Evolutionary conservation across 352 stramenopile genomes (phyloP).

Genomic region (Phytophthora lateralis): DNA sequence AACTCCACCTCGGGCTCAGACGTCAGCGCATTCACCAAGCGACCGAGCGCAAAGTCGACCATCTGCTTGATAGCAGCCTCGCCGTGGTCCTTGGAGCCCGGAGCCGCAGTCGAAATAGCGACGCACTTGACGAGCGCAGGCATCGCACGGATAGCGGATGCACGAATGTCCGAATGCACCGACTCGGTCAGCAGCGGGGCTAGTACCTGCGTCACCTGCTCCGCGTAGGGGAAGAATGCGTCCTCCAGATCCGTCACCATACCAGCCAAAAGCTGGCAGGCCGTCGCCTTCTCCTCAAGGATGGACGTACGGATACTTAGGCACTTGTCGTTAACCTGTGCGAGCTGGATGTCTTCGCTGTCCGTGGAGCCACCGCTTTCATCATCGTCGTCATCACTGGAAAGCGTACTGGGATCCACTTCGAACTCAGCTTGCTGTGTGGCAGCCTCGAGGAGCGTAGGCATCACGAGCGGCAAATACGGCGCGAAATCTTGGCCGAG

Average conservation of each 20-base stretch:
- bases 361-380: slow-evolving; percentile 45
- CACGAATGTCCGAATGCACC: slow-evolving; percentile 85
- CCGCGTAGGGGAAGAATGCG: slow-evolving; percentile 85
- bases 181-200: slow-evolving; percentile 83
- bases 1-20: slow-evolving; percentile 87
- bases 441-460: slow-evolving; percentile 75
- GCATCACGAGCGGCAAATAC: slow-evolving; percentile 85
- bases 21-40: slow-evolving; percentile 75
- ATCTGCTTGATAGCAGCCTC: slow-evolving; percentile 80
- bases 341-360: slow-evolving; percentile 82
- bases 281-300: slow-evolving; percentile 85
- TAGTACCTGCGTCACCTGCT: slow-evolving; percentile 86
- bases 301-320: slow-evolving; percentile 85
- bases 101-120: slow-evolving; percentile 49
- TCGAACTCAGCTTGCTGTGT: slow-evolving; percentile 87
- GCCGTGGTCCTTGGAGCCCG: slow-evolving; percentile 25
- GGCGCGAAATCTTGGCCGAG: slow-evolving; percentile 79
- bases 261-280: slow-evolving; percentile 75
- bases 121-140: slow-evolving; percentile 79
- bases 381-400: slow-evolving; percentile 66
- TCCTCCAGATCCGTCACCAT: slow-evolving; percentile 84
- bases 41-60: slow-evolving; percentile 82
- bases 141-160: slow-evolving; percentile 83
- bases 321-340: slow-evolving; percentile 83
- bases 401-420: slow-evolving; percentile 62